Conservation (phyloP, 257 asterid genomes). For the Plantago ovata region DNA sequence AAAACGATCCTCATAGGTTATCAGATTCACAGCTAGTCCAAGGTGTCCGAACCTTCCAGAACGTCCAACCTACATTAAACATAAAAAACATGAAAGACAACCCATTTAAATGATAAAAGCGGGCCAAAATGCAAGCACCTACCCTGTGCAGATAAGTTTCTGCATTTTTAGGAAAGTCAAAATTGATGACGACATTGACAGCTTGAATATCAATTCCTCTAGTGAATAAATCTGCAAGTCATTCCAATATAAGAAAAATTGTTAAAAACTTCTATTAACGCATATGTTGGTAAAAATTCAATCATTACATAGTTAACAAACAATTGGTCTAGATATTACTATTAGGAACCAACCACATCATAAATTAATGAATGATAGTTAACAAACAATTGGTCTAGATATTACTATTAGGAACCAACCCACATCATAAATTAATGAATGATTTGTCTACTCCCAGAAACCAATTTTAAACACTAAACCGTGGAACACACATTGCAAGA, state of each 20-base stretch:
- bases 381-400: too few relatives aligned
- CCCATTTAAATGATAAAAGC: slow-evolving; percentile 12
- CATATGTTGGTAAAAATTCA: too few relatives aligned
- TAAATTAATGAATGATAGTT: too few relatives aligned
- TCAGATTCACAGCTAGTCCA: slow-evolving; percentile 88
- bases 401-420: too few relatives aligned
- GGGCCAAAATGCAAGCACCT: slow-evolving; percentile 23
- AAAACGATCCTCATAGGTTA: slow-evolving; percentile 81
- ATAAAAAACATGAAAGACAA: slow-evolving; percentile 13
- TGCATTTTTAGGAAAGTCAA: slow-evolving; percentile 79
- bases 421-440: too few relatives aligned
- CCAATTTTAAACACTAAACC: too few relatives aligned
- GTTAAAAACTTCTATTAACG: too few relatives aligned
- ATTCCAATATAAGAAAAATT: slow-evolving; percentile 2
- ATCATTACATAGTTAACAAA: too few relatives aligned
- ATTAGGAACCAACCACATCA: too few relatives aligned
- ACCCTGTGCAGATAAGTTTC: slow-evolving; percentile 93
- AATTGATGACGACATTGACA: slow-evolving; percentile 80
- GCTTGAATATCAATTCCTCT: slow-evolving; percentile 94
- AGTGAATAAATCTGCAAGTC: slow-evolving; percentile 67
- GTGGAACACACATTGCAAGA: background rate
- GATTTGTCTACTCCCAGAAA: too few relatives aligned
- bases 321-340: too few relatives aligned
- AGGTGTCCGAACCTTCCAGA: slow-evolving; percentile 95
- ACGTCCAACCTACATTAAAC: slow-evolving; percentile 68